These are phyloP conservation scores for Clohesyomyces aquaticus DNA, from an alignment of 495 filamentous ascomycete genomes.

Conservation along the genomic window DNA sequence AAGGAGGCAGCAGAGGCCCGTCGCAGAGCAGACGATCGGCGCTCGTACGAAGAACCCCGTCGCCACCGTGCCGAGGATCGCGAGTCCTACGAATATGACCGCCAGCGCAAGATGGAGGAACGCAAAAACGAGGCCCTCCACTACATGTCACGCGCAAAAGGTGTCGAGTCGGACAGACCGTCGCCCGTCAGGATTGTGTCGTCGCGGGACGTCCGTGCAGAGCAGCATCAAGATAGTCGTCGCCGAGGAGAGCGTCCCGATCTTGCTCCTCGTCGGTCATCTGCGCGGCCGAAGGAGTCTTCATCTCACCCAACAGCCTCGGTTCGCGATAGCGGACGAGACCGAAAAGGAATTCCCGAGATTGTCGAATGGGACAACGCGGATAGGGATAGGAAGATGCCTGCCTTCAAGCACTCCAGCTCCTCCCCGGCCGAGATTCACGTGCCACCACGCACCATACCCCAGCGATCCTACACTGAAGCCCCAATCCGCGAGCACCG, in stretches of 20 bases:
- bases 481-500: conserved; percentile 22
- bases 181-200: conserved; percentile 32
- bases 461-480: conserved; percentile 37
- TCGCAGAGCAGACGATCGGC: conserved; percentile 27
- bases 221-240: conserved; percentile 17
- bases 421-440: conserved; percentile 39
- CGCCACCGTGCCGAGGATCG: conserved; percentile 19
- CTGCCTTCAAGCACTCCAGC: conserved; percentile 35
- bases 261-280: conserved; percentile 32
- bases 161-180: conserved; percentile 21
- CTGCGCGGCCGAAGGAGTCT: conserved; percentile 36
- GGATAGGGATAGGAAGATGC: conserved; percentile 19
- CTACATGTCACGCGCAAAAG: conserved; percentile 30
- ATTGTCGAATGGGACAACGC: conserved; percentile 41
- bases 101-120: conserved; percentile 27
- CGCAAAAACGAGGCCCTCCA: conserved; percentile 16
- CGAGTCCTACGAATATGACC: conserved; percentile 16
- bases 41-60: conserved; percentile 21
- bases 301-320: conserved; percentile 16
- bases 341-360: conserved; percentile 37
- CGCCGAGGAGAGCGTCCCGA: conserved; percentile 24
- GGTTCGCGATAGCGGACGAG: conserved; percentile 27
- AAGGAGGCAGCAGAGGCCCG: conserved; percentile 26
- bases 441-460: conserved; percentile 25
- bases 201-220: conserved; percentile 30